These are phyloP conservation scores for Sanguinoderma infundibulare DNA, from an alignment of 1,284 basidiomycete species.

Conservation along the genomic window DNA sequence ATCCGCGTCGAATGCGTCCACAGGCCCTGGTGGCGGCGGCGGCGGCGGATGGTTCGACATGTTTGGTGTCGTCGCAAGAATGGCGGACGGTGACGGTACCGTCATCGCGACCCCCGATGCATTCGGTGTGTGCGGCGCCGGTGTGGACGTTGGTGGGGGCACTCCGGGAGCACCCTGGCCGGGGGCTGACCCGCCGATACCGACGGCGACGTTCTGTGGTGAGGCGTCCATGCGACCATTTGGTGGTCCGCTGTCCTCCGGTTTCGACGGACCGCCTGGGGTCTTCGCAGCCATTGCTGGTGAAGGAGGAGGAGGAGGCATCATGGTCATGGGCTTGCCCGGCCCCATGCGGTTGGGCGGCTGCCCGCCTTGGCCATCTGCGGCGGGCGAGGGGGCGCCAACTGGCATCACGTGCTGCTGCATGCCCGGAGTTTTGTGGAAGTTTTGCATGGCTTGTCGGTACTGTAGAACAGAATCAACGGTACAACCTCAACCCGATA, in stretches of 20 bases:
- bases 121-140: conserved; percentile 55
- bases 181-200: conserved; percentile 20
- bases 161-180: conserved; percentile 20
- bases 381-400: conserved; percentile 30
- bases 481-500: background rate
- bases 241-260: conserved; percentile 22
- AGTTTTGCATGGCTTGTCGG: conserved; percentile 39
- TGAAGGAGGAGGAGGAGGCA: conserved; percentile 49
- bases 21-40: conserved; percentile 19
- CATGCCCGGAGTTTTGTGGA: conserved; percentile 38
- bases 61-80: conserved; percentile 36
- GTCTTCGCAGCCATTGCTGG: conserved; percentile 43
- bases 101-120: conserved; percentile 38
- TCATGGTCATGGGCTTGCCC: conserved; percentile 49
- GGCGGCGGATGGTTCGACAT: conserved; percentile 22
- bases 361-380: conserved; percentile 13
- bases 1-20: conserved; percentile 47
- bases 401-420: conserved; percentile 23
- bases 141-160: conserved; percentile 34
- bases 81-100: conserved; percentile 48
- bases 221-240: conserved; percentile 45
- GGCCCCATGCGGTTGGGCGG: conserved; percentile 33
- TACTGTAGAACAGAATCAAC: conserved; percentile 35
- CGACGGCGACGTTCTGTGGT: conserved; percentile 46
- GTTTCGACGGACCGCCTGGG: conserved; percentile 33